Percentiles rank a stretch among this genome's conserved stretches.
phyloP scores from a whole-genome alignment of 2,329 filamentous ascomycete species.

The Orbilia javanica region DNA sequence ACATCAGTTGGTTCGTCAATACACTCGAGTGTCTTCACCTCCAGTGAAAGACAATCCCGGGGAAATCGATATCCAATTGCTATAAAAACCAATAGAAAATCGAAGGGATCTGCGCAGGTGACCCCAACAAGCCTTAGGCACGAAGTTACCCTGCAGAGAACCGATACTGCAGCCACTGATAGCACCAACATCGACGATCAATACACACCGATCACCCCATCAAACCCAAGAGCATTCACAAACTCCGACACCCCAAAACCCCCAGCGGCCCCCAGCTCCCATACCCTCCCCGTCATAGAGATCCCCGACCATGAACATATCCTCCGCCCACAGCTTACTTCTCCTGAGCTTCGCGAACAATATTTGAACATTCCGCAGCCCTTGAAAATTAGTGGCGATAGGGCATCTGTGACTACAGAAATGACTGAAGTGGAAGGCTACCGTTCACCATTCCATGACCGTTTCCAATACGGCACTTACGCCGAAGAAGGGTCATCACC shows the following conservation, averaged over 20 bases:
- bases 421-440: conserved; percentile 57
- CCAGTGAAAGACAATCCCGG: conserved; percentile 48
- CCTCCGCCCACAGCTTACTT: conserved; percentile 35
- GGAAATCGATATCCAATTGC: conserved; percentile 55
- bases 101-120: conserved; percentile 29
- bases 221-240: conserved; percentile 45
- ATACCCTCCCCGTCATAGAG: conserved; percentile 27
- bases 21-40: conserved; percentile 52
- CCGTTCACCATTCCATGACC: conserved; percentile 54
- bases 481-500: conserved; percentile 16
- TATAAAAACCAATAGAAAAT: conserved; percentile 23
- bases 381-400: conserved; percentile 13
- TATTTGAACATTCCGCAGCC: conserved; percentile 45
- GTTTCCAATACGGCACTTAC: conserved; percentile 46
- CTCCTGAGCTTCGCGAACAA: conserved; percentile 43
- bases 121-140: conserved; percentile 36
- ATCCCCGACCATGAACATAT: conserved; percentile 31
- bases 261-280: conserved; percentile 19
- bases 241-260: conserved; percentile 28
- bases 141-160: conserved; percentile 36
- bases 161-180: conserved; percentile 41
- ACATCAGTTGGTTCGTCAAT: conserved; percentile 54
- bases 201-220: conserved; percentile 50
- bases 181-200: conserved; percentile 51
- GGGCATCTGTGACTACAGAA: conserved; percentile 46